phyloP scores from a whole-genome alignment of 2,329 filamentous ascomycete species.

The Fusarium begoniae region DNA sequence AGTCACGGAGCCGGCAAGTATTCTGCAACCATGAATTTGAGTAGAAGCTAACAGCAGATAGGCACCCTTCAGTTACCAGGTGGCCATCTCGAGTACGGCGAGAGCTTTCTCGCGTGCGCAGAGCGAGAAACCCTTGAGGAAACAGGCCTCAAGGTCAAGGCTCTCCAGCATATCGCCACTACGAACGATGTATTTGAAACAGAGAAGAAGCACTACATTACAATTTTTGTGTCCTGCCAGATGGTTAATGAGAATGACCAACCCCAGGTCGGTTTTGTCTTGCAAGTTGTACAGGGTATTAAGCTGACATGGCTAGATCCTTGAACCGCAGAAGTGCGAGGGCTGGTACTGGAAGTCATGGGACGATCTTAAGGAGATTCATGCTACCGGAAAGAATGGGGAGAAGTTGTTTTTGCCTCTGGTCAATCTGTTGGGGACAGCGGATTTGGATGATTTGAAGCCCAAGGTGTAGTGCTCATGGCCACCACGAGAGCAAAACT shows the following conservation, averaged over 20 bases:
- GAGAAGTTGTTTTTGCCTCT: slow-evolving; percentile 48
- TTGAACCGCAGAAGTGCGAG: slow-evolving; percentile 62
- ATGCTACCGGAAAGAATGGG: slow-evolving; percentile 18
- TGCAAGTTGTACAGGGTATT: neutral
- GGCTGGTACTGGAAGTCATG: slow-evolving; percentile 60
- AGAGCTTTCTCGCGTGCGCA: slow-evolving; percentile 70
- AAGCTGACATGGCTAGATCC: slow-evolving; percentile 39
- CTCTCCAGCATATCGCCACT: slow-evolving; percentile 63
- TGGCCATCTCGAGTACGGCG: slow-evolving; percentile 77
- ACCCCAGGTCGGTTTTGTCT: slow-evolving; percentile 60
- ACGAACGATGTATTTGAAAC: slow-evolving; percentile 73
- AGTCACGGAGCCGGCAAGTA: slow-evolving; percentile 59
- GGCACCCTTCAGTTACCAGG: slow-evolving; percentile 75
- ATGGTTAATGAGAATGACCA: slow-evolving; percentile 57
- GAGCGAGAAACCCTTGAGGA: slow-evolving; percentile 76
- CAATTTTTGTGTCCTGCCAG: slow-evolving; percentile 70
- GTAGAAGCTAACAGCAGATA: slow-evolving; percentile 37
- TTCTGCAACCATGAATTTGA: neutral
- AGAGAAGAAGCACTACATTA: slow-evolving; percentile 77
- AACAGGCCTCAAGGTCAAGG: slow-evolving; percentile 67
- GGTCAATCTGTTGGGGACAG: slow-evolving; percentile 42
- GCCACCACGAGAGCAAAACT: neutral
- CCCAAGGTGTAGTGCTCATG: neutral
- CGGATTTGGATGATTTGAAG: slow-evolving; percentile 33
- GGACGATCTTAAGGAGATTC: slow-evolving; percentile 51